Evolutionary conservation across 2,329 filamentous ascomycete genomes (phyloP), one percentile per base, ranked within the genome.

Genomic region (Penicillium sp.): DNA sequence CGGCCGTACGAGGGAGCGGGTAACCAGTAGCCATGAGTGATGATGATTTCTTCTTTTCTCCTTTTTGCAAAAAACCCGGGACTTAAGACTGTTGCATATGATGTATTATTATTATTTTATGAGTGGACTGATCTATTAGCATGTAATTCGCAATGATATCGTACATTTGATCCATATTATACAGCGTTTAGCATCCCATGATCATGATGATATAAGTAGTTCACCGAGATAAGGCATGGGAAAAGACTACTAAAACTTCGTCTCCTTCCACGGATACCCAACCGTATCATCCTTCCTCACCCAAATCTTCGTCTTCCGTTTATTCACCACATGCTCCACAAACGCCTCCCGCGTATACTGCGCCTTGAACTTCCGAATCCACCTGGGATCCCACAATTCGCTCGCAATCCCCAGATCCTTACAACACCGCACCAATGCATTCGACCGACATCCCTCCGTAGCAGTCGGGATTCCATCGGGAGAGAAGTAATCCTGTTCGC

Each of bases 381-480:
- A 98, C 48, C 87, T 77, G 31, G 93, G 93, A 72, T 98, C 93
- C 93, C 93, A 98, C 17, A 98, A 79, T 72, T 98, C 93, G 57
- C 85, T 90, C 1, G 88, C 93, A 57, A 98, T 86, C 31, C 93
- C 93, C 29, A 98, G 74, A 69, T 98, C 93, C 75, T 98, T 98
- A 77, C 93, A 97, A 78, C 91, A 97, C 51, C 93, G 87, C 83
- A 97, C 94, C 58, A 98, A 77, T 12, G 93, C 93, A 67, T 98
- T 98, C 56, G 89, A 95, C 72, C 96, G 96, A 78, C 89, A 95
- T 46, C 93, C 93, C 72, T 98, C 93, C 53, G 90, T 90, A 7
- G 93, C 90, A 1, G 90, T 95, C 22, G 93, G 89, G 56, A 98
- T 89, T 49, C 86, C 85, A 59, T 96, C 90, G 29, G 88, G 80